Percentiles rank a stretch among this genome's conserved stretches.
Conservation (phyloP, 2,329 filamentous ascomycete species). For the Teratosphaeria gauchensis region DNA sequence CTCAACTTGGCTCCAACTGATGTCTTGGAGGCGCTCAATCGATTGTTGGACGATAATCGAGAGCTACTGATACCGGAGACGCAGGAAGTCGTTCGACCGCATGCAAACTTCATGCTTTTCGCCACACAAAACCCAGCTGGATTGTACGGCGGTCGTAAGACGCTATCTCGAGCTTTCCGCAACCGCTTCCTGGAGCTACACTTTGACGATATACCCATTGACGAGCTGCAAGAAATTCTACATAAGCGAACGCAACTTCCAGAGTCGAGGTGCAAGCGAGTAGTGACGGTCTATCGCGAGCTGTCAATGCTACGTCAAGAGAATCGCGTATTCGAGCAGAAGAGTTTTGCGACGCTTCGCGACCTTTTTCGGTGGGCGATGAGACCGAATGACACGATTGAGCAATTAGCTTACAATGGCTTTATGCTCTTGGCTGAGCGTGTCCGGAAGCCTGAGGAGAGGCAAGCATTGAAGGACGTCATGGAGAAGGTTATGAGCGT, state of each 20-base stretch:
- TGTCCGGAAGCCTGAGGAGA: conserved; percentile 83
- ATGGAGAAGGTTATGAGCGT: conserved; percentile 79
- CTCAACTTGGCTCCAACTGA: conserved; percentile 94
- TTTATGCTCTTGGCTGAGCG: conserved; percentile 95
- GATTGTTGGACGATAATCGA: conserved; percentile 88
- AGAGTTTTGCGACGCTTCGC: conserved; percentile 91
- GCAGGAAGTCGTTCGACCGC: conserved; percentile 83
- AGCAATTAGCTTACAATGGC: conserved; percentile 82
- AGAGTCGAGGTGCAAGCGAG: conserved; percentile 80
- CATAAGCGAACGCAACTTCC: conserved; percentile 82
- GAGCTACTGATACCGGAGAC: conserved; percentile 95
- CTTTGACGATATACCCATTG: conserved; percentile 94
- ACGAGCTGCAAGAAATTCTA: conserved; percentile 84
- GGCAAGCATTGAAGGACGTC: conserved; percentile 70
- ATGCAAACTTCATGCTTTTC: conserved; percentile 94
- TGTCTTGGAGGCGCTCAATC: conserved; percentile 90
- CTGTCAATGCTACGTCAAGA: conserved; percentile 84
- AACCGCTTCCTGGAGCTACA: conserved; percentile 96
- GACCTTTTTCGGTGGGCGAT: conserved; percentile 95
- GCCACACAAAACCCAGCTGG: conserved; percentile 96
- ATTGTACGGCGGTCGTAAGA: conserved; percentile 88
- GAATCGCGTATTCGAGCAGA: conserved; percentile 87
- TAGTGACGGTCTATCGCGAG: conserved; percentile 89
- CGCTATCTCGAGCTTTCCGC: conserved; percentile 84
- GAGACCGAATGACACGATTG: conserved; percentile 70